Evolutionary conservation across 2,329 filamentous ascomycete species (phyloP).

Genomic region (Aspergillus ruber): DNA sequence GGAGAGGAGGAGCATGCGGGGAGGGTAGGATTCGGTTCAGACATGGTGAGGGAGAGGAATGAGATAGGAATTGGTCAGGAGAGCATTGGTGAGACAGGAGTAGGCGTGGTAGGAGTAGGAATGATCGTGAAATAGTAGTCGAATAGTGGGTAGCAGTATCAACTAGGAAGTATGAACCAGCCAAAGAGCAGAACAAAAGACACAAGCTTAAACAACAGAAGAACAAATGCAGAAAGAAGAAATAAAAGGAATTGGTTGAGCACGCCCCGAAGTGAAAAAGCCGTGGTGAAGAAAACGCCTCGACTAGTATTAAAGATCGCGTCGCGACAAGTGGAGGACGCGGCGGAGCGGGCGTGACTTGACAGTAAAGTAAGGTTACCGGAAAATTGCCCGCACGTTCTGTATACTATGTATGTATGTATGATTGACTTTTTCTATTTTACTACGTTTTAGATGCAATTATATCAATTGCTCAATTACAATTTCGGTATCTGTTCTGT

Average conservation of each 20-base stretch:
- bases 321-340: neutral
- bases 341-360: neutral
- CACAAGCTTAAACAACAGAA: neutral
- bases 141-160: neutral
- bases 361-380: neutral
- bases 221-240: neutral
- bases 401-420: neutral
- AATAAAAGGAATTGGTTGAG: neutral
- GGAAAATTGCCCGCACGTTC: neutral
- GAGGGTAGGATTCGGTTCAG: slow-evolving; percentile 28
- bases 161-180: neutral
- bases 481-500: no score
- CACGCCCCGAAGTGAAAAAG: neutral
- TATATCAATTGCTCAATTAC: no score
- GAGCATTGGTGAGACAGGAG: neutral
- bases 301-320: neutral
- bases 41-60: slow-evolving; percentile 20
- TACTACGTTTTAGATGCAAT: no score
- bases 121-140: neutral
- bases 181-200: neutral
- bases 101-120: neutral
- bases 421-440: neutral
- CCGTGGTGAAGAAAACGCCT: neutral
- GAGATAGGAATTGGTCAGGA: neutral
- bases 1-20: slow-evolving; percentile 26